Percentiles rank a stretch among this genome's conserved stretches.
These are phyloP conservation scores for Porphyrellus cyaneotinctus DNA, from an alignment of 768 basidiomycete genomes.

Conservation along the genomic window DNA sequence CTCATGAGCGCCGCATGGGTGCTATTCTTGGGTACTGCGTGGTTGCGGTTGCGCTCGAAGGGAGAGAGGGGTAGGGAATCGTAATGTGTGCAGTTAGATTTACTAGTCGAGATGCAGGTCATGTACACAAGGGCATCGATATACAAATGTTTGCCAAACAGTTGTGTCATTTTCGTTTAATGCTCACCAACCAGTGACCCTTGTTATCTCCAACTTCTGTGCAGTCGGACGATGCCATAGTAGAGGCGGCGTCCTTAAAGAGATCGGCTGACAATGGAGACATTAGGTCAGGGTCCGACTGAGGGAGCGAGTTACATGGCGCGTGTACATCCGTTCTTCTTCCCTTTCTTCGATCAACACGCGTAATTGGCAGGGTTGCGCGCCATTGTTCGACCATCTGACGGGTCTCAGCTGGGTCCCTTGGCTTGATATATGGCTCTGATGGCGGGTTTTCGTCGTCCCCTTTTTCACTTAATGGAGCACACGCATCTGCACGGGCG, in stretches of 20 bases:
- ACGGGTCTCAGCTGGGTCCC: conserved; percentile 21
- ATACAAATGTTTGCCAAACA: not conserved
- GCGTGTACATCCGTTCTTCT: conserved; percentile 7
- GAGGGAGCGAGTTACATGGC: not conserved
- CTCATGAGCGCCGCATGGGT: conserved; percentile 56
- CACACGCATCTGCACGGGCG: conserved; percentile 11
- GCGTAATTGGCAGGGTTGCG: conserved; percentile 19
- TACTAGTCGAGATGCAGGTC: not conserved
- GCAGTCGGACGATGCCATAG: conserved; percentile 29
- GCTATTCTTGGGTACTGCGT: conserved; percentile 61
- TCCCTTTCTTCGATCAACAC: conserved; percentile 10
- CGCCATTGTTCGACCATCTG: conserved; percentile 33
- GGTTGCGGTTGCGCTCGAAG: conserved; percentile 48
- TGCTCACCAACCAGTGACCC: conserved; percentile 32
- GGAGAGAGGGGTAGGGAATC: conserved; percentile 25
- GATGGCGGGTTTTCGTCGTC: conserved; percentile 5
- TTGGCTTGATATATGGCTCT: conserved; percentile 21
- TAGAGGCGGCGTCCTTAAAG: conserved; percentile 24
- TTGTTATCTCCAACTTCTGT: conserved; percentile 30
- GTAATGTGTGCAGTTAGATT: not conserved
- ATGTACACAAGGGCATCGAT: not conserved
- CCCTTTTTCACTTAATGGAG: conserved; percentile 16
- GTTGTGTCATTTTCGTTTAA: conserved; percentile 16
- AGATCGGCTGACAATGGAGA: conserved; percentile 23
- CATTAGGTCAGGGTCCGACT: conserved; percentile 8